phyloP scores from a whole-genome alignment of 352 stramenopile species.

The Pythium dissimile region DNA sequence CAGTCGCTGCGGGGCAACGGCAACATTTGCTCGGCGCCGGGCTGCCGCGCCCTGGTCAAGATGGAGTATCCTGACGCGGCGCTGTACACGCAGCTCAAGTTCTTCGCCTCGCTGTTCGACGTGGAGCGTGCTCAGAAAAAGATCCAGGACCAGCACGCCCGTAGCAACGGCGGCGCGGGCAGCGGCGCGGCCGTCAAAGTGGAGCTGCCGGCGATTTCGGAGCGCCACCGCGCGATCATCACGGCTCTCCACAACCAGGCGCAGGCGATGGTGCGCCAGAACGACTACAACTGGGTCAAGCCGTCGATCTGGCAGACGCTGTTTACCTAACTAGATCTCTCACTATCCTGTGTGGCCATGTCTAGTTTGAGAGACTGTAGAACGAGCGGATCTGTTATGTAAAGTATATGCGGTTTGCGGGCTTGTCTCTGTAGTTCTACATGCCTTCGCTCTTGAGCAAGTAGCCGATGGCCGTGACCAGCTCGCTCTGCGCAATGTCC shows the following conservation, averaged over 20 bases:
- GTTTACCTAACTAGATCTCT: constrained; percentile 45
- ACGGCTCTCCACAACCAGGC: constrained; percentile 77
- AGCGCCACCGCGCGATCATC: constrained; percentile 71
- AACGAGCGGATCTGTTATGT: constrained; percentile 9
- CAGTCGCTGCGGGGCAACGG: constrained; percentile 91
- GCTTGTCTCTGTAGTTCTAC: constrained; percentile 24
- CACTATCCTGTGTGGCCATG: neutral
- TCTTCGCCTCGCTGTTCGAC: constrained; percentile 96
- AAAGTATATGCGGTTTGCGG: constrained; percentile 13
- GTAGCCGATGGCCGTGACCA: constrained; percentile 77
- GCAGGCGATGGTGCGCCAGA: constrained; percentile 70
- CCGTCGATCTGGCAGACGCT: constrained; percentile 88
- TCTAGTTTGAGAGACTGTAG: too few relatives aligned
- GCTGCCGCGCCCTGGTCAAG: constrained; percentile 90
- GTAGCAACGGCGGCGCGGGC: constrained; percentile 8
- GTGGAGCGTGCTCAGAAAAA: constrained; percentile 87
- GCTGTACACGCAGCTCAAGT: constrained; percentile 97
- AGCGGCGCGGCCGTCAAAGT: constrained; percentile 14
- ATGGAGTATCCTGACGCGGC: constrained; percentile 88
- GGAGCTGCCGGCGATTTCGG: constrained; percentile 49
- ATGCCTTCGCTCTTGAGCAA: constrained; percentile 83
- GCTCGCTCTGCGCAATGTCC: constrained; percentile 85
- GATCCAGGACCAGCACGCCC: constrained; percentile 58
- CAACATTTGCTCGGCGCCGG: constrained; percentile 89
- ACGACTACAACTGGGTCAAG: constrained; percentile 94